Conservation (phyloP, 345 rosid species). For the Eucalyptus curtisii region DNA sequence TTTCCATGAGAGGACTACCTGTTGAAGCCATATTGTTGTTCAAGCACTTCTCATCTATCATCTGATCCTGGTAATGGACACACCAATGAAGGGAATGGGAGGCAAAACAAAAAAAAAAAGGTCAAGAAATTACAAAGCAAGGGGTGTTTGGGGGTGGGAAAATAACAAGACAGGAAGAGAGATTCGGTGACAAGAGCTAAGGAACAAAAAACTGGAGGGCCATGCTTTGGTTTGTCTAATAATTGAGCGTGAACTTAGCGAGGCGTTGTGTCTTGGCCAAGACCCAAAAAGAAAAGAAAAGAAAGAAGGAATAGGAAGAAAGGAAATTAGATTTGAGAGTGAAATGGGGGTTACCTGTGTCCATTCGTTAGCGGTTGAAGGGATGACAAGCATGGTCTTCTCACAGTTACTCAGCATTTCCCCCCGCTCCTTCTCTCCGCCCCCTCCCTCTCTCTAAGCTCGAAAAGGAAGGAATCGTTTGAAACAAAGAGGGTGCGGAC, state of each 20-base stretch:
- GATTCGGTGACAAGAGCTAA: constrained; percentile 54
- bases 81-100: not conserved
- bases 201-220: constrained; percentile 34
- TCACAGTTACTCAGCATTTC: constrained; percentile 50
- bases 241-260: constrained; percentile 9
- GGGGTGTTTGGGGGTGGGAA: not conserved
- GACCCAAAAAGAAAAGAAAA: not conserved
- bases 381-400: constrained; percentile 38
- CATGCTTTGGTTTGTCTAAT: constrained; percentile 22
- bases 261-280: not conserved
- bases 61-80: not conserved
- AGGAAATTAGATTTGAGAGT: not conserved
- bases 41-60: constrained; percentile 38
- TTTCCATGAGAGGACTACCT: constrained; percentile 18
- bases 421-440: not conserved
- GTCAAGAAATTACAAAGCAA: not conserved
- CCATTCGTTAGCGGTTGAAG: constrained; percentile 57
- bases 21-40: constrained; percentile 18
- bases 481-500: constrained; percentile 60
- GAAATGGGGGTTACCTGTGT: constrained; percentile 31
- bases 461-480: constrained; percentile 24
- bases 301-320: not conserved
- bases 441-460: not conserved
- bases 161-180: not conserved
- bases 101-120: not conserved